Conservation (phyloP, 2,329 filamentous ascomycete species). For the Arthrobotrys musiformis region DNA sequence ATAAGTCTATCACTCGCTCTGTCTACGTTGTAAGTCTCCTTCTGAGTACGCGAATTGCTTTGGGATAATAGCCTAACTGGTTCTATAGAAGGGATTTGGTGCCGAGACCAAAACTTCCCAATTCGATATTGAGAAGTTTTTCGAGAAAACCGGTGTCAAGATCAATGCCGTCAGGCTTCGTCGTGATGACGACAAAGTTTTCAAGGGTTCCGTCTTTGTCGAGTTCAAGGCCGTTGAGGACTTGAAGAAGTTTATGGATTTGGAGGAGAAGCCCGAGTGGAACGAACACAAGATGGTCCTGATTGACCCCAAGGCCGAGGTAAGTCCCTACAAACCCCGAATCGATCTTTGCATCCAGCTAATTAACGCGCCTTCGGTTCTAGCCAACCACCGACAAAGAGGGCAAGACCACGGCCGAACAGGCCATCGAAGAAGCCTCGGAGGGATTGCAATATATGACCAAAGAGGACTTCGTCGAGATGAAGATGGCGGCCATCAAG, state of each 20-base stretch:
- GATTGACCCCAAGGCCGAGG: conserved; percentile 65
- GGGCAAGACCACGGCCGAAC: conserved; percentile 34
- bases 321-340: neutral
- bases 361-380: neutral
- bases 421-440: conserved; percentile 37
- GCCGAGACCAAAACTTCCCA: conserved; percentile 84
- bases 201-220: conserved; percentile 97
- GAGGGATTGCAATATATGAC: conserved; percentile 68
- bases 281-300: conserved; percentile 75
- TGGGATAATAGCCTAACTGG: neutral
- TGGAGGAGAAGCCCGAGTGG: conserved; percentile 85
- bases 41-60: neutral
- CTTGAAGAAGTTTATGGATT: conserved; percentile 80
- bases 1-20: conserved; percentile 76
- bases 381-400: conserved; percentile 27
- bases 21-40: conserved; percentile 73
- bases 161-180: conserved; percentile 87
- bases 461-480: conserved; percentile 87
- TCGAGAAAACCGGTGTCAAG: conserved; percentile 77
- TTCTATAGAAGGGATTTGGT: conserved; percentile 82
- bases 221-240: conserved; percentile 85
- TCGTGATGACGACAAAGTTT: conserved; percentile 75
- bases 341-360: neutral
- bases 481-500: conserved; percentile 77
- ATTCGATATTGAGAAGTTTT: conserved; percentile 93